Base-by-base conservation (phyloP, 192 early-diverging fungal genomes). In the Backusella liffmaniae region DNA sequence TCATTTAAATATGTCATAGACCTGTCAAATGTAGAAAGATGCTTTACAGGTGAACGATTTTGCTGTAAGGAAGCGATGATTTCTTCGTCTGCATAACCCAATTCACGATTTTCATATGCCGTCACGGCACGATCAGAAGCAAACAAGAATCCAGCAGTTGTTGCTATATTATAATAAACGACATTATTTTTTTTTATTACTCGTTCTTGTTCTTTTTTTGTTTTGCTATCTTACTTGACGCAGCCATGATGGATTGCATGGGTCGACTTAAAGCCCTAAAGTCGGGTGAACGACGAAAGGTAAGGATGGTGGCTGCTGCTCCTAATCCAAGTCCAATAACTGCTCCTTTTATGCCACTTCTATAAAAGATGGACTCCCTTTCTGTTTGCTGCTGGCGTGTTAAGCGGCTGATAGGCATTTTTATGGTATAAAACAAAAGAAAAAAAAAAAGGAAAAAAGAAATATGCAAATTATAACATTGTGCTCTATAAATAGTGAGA, bases 291-390 rank as follows among this genome's bases (percentile, higher is more conserved):
- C 74, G 79, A 62, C 71, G 73, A 49, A 78, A 53, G 9, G 78
- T 80, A 5, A 81, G 34, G 8, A 79, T 51, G 29, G 84, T 79
- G 46, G 83, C 68, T 21, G 67, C 75, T 18, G 77, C n/a, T 41
- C 82, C 80, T 66, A 82, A 65, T 68, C 77, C 84, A 16, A 86
- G 69, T 56, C 84, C 84, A 37, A 83, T 62, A n/a, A 39, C 66
- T 42, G 75, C 82, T 56, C 82, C 82, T 65, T 80, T 79, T 16
- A 80, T 9, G 49, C 84, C 84, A 26, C 66, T 71, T 26, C 62
- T 67, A 34, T 80, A 46, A 21, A 72, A 73, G 12, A 78, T 44
- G 8, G 70, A 35, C 6, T 79, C 75, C 46, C 78, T 67, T 32
- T 70, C 73, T 29, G 76, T 72, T 66, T 74, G 59, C 73, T 84